Evolutionary conservation across 1,284 basidiomycete species (phyloP).

Genomic region (Rhodotorula sp.): DNA sequence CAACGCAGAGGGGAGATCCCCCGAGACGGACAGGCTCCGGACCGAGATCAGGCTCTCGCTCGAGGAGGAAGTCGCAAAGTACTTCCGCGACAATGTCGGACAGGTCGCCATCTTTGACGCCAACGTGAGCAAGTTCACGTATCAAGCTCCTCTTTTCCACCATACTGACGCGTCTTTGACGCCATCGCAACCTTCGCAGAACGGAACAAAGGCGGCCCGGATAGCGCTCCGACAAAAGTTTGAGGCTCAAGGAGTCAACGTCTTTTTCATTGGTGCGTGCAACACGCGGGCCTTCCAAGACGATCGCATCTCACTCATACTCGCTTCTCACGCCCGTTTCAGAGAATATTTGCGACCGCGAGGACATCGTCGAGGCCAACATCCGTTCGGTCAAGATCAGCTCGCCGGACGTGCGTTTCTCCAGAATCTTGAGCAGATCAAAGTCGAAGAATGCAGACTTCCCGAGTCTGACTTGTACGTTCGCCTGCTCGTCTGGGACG

Average conservation of each 20-base stretch:
- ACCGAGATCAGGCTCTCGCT: constrained; percentile 72
- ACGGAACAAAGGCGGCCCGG: constrained; percentile 70
- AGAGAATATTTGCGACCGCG: constrained; percentile 61
- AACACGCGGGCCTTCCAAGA: neutral
- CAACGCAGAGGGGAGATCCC: constrained; percentile 60
- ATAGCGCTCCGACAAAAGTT: constrained; percentile 78
- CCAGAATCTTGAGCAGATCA: neutral
- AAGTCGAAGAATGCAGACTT: neutral
- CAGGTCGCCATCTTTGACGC: constrained; percentile 99
- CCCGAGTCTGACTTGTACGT: neutral
- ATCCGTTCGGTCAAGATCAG: constrained; percentile 97
- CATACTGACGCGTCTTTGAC: neutral
- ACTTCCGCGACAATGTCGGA: constrained; percentile 71
- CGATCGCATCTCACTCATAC: neutral
- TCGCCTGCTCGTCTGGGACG: too few species aligned
- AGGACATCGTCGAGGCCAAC: constrained; percentile 82
- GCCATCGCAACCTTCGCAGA: constrained; percentile 48
- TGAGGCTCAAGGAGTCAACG: constrained; percentile 76
- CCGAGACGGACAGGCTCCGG: constrained; percentile 74
- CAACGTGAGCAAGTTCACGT: constrained; percentile 55
- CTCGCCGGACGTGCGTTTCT: constrained; percentile 77
- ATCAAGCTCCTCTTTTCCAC: neutral
- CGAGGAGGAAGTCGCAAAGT: constrained; percentile 83
- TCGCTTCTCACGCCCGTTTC: neutral
- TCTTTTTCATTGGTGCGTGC: constrained; percentile 79